Base-by-base conservation (phyloP, 345 rosid genomes). In the Hibiscus syriacus region DNA sequence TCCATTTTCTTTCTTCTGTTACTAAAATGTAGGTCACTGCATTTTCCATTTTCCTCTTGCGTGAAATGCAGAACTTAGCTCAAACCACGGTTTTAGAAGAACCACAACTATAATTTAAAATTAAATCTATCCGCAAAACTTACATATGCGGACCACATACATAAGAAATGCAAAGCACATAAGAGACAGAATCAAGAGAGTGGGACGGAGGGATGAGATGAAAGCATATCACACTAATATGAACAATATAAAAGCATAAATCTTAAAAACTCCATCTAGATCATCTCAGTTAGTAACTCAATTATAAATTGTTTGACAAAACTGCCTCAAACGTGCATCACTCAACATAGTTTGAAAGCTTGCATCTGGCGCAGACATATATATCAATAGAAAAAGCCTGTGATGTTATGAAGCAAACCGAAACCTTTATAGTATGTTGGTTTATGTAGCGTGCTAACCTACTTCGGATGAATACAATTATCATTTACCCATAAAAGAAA, bases 371-470 rank as follows among this genome's bases (percentile, higher is more conserved):
- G 7, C 34, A 25, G 3, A 13, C 20, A 50, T 30, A 23, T 3
- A 45, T 64, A 8, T 10, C 39, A 64, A 45, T 7, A 48, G 17
- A 46, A 46, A 26, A 3, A 30, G 9, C 27, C 1, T 19, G 13
- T 19, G 57, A 52, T 30, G 49, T 46, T 10, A 48, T 65, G 25
- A 66, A 52, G 29, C 45, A 46, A 41, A 62, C 66, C 65, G 22
- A 39, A 41, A 14, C 53, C 22, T 64, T 25, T 43, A 25, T 3
- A 43, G 19, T 63, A 43, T 25, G 38, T 16, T 16, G 67, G 8
- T 25, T 41, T 26, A 46, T 23, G 19, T 23, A 25, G 0, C 25
- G 25, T 25, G 29, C 25, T 49, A 8, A 8, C 55, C 25, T 49
- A 49, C 12, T 49, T 19, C 55, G 3, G 11, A 49, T 19, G 55